These are phyloP conservation scores for Osmozyma mogii DNA, from an alignment of 805 yeast species.

Conservation along the genomic window DNA sequence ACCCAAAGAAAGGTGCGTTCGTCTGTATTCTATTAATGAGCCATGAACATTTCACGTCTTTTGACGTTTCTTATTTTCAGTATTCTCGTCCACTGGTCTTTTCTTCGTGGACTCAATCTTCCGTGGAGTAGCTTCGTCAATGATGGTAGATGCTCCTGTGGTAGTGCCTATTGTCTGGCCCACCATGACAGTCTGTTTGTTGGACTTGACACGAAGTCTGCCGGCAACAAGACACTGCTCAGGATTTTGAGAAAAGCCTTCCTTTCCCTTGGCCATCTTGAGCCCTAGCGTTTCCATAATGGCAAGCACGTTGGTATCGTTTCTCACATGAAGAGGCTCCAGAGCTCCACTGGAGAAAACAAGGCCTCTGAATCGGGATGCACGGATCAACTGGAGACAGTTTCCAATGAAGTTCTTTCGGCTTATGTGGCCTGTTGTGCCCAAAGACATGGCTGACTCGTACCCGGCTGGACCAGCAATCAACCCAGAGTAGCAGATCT, in stretches of 20 bases:
- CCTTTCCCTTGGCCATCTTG: constrained; percentile 50
- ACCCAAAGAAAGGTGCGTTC: not conserved
- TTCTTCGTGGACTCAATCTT: constrained; percentile 24
- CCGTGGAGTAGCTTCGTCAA: constrained; percentile 6
- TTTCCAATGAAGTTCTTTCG: constrained; percentile 65
- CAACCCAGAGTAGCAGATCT: constrained; percentile 59
- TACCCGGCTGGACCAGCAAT: constrained; percentile 32
- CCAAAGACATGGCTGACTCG: constrained; percentile 12
- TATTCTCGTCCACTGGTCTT: constrained; percentile 4
- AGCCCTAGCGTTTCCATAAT: constrained; percentile 66
- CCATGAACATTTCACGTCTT: not conserved
- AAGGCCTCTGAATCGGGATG: constrained; percentile 74
- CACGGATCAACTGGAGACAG: constrained; percentile 65
- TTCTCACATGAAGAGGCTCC: constrained; percentile 50
- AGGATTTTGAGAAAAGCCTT: constrained; percentile 52
- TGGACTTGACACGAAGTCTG: constrained; percentile 60
- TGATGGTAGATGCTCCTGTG: constrained; percentile 4
- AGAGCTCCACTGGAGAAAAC: constrained; percentile 72
- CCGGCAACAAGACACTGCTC: constrained; percentile 65
- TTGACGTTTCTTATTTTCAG: too few species aligned
- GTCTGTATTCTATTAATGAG: not conserved
- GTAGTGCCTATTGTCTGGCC: constrained; percentile 31
- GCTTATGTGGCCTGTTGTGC: constrained; percentile 23
- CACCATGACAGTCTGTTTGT: constrained; percentile 63
- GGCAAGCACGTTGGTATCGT: constrained; percentile 59